Percentiles rank a stretch among this genome's conserved stretches.
phyloP scores from a whole-genome alignment of 805 yeast species.

The Candida chauliodis region DNA sequence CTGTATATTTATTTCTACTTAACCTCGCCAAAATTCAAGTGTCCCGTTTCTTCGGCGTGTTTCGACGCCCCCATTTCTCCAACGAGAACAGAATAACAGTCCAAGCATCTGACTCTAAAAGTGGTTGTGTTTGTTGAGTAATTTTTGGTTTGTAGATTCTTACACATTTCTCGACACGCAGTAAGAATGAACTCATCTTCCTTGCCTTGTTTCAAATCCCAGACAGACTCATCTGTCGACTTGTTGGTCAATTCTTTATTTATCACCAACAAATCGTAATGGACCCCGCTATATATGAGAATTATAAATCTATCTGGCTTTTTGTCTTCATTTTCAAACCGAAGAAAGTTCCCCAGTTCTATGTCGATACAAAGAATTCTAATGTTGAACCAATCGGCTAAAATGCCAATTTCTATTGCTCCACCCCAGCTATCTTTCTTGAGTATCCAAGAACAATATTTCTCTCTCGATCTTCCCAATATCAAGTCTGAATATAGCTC shows the following conservation, averaged over 20 bases:
- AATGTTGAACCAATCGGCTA: conserved; percentile 49
- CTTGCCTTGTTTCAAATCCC: conserved; percentile 25
- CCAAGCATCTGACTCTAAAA: conserved; percentile 55
- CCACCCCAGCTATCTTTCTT: conserved; percentile 75
- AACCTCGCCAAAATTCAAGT: conserved; percentile 60
- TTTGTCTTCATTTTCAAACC: conserved; percentile 39
- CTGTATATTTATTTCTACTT: conserved; percentile 9
- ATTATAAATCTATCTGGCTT: conserved; percentile 41
- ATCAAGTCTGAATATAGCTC: conserved; percentile 51
- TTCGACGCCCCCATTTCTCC: conserved; percentile 65
- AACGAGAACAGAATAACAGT: conserved; percentile 46
- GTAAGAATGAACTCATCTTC: conserved; percentile 28
- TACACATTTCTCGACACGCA: conserved; percentile 31
- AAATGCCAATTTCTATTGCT: conserved; percentile 67
- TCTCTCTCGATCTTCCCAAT: conserved; percentile 46
- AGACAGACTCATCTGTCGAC: conserved; percentile 37
- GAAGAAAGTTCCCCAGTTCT: conserved; percentile 54
- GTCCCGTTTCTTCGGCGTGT: conserved; percentile 64
- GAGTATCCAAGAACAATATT: conserved; percentile 60
- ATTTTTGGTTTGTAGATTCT: conserved; percentile 45
- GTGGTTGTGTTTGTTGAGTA: conserved; percentile 64
- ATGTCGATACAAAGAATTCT: conserved; percentile 63
- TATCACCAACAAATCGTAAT: conserved; percentile 62
- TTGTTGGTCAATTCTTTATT: conserved; percentile 21
- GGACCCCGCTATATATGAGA: conserved; percentile 66